Evolutionary conservation across 2,329 filamentous ascomycete genomes (phyloP).

Genomic region (Torrubiellomyces zombiae): DNA sequence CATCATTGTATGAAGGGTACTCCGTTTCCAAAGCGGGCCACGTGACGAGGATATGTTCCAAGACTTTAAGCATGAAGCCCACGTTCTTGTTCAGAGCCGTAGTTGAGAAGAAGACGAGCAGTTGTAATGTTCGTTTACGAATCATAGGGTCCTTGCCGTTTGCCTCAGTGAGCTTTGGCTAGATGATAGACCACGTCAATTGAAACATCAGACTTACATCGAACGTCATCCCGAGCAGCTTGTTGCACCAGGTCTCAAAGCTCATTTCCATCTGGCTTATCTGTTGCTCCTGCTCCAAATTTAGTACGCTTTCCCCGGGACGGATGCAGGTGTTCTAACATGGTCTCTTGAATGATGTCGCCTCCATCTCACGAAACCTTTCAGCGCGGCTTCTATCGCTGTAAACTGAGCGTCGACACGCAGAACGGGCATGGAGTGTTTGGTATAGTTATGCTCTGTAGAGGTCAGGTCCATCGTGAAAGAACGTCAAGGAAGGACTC

Average conservation of each 20-base stretch:
- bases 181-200: too few relatives aligned
- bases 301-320: background rate
- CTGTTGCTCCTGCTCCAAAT: constrained; percentile 24
- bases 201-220: constrained; percentile 27
- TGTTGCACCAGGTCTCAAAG: constrained; percentile 56
- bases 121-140: constrained; percentile 62
- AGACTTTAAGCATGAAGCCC: constrained; percentile 70
- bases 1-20: constrained; percentile 62
- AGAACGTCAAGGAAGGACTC: background rate
- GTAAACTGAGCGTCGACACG: constrained; percentile 79
- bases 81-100: constrained; percentile 62
- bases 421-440: constrained; percentile 55
- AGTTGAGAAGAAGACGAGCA: constrained; percentile 73
- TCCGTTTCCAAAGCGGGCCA: constrained; percentile 58
- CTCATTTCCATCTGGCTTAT: constrained; percentile 41
- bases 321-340: constrained; percentile 9
- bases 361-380: constrained; percentile 74
- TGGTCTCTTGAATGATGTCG: constrained; percentile 12
- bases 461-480: constrained; percentile 2
- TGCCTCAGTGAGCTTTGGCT: too few relatives aligned
- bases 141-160: constrained; percentile 78
- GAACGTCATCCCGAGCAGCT: constrained; percentile 52
- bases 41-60: constrained; percentile 81
- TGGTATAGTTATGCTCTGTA: constrained; percentile 42
- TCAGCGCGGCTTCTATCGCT: constrained; percentile 74